Base-by-base conservation (phyloP, 2,329 filamentous ascomycete species). In the Hirsutella minnesotensis region DNA sequence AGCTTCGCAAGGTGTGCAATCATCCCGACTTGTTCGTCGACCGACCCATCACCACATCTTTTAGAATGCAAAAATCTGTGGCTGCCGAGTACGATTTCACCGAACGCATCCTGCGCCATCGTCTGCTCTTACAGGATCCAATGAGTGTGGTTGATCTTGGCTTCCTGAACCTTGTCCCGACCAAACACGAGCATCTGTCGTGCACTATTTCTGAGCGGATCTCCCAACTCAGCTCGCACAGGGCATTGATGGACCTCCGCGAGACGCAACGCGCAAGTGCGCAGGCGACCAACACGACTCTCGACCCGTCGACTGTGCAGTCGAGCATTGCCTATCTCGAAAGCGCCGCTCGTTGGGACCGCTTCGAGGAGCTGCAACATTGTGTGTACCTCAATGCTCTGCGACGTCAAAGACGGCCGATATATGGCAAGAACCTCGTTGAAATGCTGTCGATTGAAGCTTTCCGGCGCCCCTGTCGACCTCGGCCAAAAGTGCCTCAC, bases 21-120 rank as follows among this genome's bases (percentile, higher is more conserved):
- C 92, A 98, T 57, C 94, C 92, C 0, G 92, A 98, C 63, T 72
- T 98, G 9, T 98, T 98, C 55, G 85, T 96, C 52, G 94, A 94
- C 46, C 79, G 92, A 15, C 89, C 88, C 1, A 96, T 98, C 54
- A 92, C 94, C 64, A 98, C 90, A 0, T 96, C 92, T 1, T 94
- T 95, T 60, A 86, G 88, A 3, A 94, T 96, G 83, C 72, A 77
- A 21, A 83, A 73, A 49, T 94, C 89, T 3, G 80, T 87, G 3
- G 69, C 81, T 9, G 78, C 83, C 2, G 77, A 83, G 30, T 96
- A 82, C 54, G 80, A 83, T 51, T 69, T 77, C 41, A 84, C 82
- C 27, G 85, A 94, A 48, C 65, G 77, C 3, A 68, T 86, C 21
- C 67, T 96, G 36, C 76, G 83, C 18, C 73, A 72, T 40, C 75